Conservation (phyloP, 108 stramenopile genomes). For the Parmales sp. region DNA sequence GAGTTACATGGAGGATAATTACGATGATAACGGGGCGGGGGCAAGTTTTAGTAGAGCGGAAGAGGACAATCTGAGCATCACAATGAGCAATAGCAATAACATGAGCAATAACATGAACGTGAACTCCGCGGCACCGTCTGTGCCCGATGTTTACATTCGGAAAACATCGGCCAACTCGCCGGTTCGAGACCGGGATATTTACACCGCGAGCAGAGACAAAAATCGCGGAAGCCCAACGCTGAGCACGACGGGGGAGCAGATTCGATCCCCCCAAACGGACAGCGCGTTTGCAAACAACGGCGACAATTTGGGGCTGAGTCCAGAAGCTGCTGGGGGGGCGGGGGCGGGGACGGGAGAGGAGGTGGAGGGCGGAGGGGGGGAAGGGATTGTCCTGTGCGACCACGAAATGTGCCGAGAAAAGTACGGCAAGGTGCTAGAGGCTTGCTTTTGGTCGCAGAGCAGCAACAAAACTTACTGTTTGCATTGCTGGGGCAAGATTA, state of each 20-base stretch:
- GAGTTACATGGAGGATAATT: not conserved
- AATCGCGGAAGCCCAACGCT: not conserved
- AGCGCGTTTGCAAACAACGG: not conserved
- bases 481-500: not conserved
- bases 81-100: not conserved
- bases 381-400: not conserved
- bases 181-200: not conserved
- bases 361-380: not conserved
- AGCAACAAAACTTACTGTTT: not conserved
- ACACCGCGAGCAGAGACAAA: not conserved
- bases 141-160: not conserved
- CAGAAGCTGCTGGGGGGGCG: not conserved
- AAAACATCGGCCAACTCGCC: not conserved
- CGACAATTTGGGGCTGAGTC: not conserved
- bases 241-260: not conserved
- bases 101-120: too few relatives aligned
- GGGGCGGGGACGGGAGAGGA: not conserved
- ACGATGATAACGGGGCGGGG: not conserved
- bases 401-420: slow-evolving; percentile 3
- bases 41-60: not conserved
- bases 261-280: not conserved
- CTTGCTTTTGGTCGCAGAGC: not conserved
- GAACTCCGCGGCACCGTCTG: too few relatives aligned
- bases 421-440: not conserved
- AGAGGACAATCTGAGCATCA: not conserved